phyloP scores from a whole-genome alignment of 2,329 filamentous ascomycete species.

The Colletotrichum orchidophilum region DNA sequence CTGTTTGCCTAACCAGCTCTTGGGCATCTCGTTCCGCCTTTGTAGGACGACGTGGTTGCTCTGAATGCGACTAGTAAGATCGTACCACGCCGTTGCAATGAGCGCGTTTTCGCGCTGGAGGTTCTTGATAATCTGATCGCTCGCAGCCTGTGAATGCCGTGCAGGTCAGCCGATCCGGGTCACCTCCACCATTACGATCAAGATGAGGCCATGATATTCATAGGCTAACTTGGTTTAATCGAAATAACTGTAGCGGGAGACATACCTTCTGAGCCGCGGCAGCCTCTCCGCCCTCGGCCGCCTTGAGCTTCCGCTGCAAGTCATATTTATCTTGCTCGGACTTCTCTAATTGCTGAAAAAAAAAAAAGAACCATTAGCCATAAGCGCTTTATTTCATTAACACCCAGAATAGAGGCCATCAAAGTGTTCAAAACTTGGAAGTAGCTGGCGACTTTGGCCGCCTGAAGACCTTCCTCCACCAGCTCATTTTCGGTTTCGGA shows the following conservation, averaged over 20 bases:
- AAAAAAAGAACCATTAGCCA: constrained; percentile 37
- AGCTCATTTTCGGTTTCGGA: background rate
- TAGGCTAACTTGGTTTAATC: background rate
- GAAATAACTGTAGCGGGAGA: constrained; percentile 27
- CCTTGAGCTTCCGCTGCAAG: constrained; percentile 64
- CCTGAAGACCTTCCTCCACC: constrained; percentile 13
- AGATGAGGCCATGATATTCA: background rate
- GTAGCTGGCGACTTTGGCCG: background rate
- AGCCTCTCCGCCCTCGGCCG: constrained; percentile 58
- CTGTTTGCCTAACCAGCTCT: constrained; percentile 88
- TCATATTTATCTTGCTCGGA: constrained; percentile 66
- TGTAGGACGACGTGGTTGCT: constrained; percentile 85
- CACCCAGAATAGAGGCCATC: background rate
- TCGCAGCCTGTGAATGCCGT: constrained; percentile 51
- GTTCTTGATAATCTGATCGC: constrained; percentile 69
- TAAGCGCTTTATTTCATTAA: background rate
- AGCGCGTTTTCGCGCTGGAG: constrained; percentile 81
- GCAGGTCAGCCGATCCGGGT: background rate
- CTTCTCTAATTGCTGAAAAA: constrained; percentile 65
- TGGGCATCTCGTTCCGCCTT: constrained; percentile 76
- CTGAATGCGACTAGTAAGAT: constrained; percentile 80
- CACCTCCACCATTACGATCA: background rate
- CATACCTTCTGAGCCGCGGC: constrained; percentile 63
- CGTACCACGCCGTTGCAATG: constrained; percentile 88
- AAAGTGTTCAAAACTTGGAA: too few species aligned